Evolutionary conservation across 805 yeast genomes (phyloP).

Genomic region (Wickerhamiella musiphila): DNA sequence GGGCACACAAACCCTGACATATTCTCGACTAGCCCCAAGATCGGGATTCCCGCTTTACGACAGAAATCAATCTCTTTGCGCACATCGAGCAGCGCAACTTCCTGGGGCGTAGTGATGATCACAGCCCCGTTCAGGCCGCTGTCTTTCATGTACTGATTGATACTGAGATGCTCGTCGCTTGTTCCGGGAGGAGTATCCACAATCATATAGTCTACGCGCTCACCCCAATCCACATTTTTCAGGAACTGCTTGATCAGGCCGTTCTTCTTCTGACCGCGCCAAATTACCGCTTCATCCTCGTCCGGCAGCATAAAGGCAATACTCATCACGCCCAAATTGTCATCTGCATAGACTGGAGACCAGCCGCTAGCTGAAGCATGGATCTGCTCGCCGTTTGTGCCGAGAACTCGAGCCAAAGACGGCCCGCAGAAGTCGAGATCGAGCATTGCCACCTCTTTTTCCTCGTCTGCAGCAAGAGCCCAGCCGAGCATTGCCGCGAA

Average conservation of each 20-base stretch:
- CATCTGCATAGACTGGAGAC: slow-evolving; percentile 93
- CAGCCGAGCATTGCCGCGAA: slow-evolving; percentile 91
- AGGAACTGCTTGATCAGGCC: slow-evolving; percentile 84
- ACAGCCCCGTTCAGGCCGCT: slow-evolving; percentile 91
- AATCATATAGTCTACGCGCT: slow-evolving; percentile 49
- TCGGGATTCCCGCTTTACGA: slow-evolving; percentile 68
- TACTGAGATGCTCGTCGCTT: slow-evolving; percentile 88
- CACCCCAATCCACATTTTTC: slow-evolving; percentile 91
- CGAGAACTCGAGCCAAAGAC: slow-evolving; percentile 84
- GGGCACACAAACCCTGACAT: slow-evolving; percentile 99
- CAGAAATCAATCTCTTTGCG: slow-evolving; percentile 93
- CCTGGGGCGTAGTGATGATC: slow-evolving; percentile 93
- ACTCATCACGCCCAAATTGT: slow-evolving; percentile 87
- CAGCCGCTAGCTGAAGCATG: slow-evolving; percentile 88
- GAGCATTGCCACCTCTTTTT: slow-evolving; percentile 84
- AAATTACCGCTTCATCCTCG: slow-evolving; percentile 81
- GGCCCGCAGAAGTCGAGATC: slow-evolving; percentile 98
- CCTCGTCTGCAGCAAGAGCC: slow-evolving; percentile 69
- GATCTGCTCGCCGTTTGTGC: slow-evolving; percentile 69
- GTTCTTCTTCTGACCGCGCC: slow-evolving; percentile 96
- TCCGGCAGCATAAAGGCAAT: slow-evolving; percentile 91
- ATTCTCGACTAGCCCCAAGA: slow-evolving; percentile 86
- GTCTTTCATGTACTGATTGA: slow-evolving; percentile 72
- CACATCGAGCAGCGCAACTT: slow-evolving; percentile 86
- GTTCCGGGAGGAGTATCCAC: slow-evolving; percentile 99